Percentiles rank a stretch among this genome's conserved stretches.
Conservation (phyloP, 1,284 basidiomycete species). For the Moniliophthora roreri region DNA sequence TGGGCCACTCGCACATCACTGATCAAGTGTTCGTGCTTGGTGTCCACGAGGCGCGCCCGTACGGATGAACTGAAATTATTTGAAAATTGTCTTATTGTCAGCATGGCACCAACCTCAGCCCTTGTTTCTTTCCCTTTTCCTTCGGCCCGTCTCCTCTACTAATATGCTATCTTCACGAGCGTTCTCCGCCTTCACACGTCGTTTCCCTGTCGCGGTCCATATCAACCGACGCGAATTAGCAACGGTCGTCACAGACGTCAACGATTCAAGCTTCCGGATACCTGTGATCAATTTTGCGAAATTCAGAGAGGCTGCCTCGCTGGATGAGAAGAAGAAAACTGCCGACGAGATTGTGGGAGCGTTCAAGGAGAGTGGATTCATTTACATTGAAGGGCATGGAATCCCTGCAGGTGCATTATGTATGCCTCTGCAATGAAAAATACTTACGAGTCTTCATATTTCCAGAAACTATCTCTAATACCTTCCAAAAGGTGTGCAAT, state of each 20-base stretch:
- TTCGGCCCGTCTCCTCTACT: too few relatives aligned
- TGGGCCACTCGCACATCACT: too few relatives aligned
- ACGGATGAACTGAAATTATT: neutral
- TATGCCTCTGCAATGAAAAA: neutral
- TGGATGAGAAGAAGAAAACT: slow-evolving; percentile 57
- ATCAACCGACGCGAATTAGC: slow-evolving; percentile 25
- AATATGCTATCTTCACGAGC: neutral
- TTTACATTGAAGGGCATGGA: slow-evolving; percentile 72
- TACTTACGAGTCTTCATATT: neutral
- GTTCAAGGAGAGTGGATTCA: slow-evolving; percentile 76
- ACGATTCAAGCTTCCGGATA: slow-evolving; percentile 46
- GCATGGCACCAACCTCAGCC: neutral
- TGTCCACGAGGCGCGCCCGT: neutral
- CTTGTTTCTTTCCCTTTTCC: neutral
- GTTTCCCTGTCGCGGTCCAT: neutral
- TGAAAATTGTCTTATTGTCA: neutral
- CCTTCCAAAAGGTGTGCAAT: slow-evolving; percentile 58
- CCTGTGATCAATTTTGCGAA: slow-evolving; percentile 78
- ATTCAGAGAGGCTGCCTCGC: slow-evolving; percentile 51
- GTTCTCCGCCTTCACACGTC: neutral
- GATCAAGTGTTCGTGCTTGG: too few relatives aligned
- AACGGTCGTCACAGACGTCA: slow-evolving; percentile 21
- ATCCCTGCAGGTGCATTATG: slow-evolving; percentile 43
- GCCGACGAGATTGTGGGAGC: slow-evolving; percentile 73
- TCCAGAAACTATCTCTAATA: slow-evolving; percentile 46